These are phyloP conservation scores for Eucalyptus erythrocorys DNA, from an alignment of 345 rosid genomes.

Conservation along the genomic window DNA sequence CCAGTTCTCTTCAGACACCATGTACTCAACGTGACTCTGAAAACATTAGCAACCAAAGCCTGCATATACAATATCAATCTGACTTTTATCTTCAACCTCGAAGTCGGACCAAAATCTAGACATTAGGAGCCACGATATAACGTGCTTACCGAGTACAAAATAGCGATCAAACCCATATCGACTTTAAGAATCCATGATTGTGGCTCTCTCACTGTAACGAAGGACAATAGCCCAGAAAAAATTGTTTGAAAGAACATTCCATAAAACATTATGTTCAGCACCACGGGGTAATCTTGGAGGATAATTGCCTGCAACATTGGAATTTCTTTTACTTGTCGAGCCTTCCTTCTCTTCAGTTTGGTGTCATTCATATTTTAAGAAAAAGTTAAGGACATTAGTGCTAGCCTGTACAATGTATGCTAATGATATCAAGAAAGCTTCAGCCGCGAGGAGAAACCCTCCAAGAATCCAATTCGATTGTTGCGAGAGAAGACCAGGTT, in stretches of 20 bases:
- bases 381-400: background rate
- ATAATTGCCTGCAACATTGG: background rate
- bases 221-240: slow-evolving; percentile 26
- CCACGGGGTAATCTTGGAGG: slow-evolving; percentile 25
- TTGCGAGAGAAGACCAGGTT: background rate
- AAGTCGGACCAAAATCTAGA: background rate
- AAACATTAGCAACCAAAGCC: background rate
- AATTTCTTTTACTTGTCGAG: background rate
- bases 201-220: slow-evolving; percentile 12
- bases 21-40: background rate
- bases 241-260: slow-evolving; percentile 32
- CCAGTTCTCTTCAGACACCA: background rate
- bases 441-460: slow-evolving; percentile 23
- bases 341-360: background rate
- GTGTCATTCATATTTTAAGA: background rate
- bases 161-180: slow-evolving; percentile 10
- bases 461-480: slow-evolving; percentile 27
- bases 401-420: slow-evolving; percentile 25
- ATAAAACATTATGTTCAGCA: slow-evolving; percentile 22
- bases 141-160: slow-evolving; percentile 25
- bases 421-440: slow-evolving; percentile 14
- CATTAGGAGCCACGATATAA: background rate
- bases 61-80: background rate
- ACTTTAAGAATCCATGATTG: slow-evolving; percentile 29
- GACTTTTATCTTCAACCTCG: background rate